These are phyloP conservation scores for Eucalyptus microcorys DNA, from an alignment of 345 rosid genomes.

Conservation along the genomic window DNA sequence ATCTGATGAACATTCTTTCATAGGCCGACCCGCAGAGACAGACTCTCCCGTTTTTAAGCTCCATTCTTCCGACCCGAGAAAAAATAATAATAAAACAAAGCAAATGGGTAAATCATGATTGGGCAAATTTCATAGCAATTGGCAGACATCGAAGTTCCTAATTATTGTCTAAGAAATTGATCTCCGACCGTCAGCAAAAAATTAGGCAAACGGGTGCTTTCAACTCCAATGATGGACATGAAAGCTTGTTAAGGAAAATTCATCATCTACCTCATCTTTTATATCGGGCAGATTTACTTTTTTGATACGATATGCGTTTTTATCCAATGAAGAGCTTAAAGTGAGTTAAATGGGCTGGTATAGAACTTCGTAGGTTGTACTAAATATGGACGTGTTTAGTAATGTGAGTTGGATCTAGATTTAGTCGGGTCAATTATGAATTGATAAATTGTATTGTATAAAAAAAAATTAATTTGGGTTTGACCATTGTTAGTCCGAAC, in stretches of 20 bases:
- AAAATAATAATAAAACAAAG: background rate
- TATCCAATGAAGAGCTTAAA: background rate
- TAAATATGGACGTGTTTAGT: background rate
- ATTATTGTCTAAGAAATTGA: background rate
- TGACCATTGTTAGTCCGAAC: background rate
- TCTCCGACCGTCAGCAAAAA: background rate
- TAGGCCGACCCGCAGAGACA: background rate
- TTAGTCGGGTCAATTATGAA: fast-evolving
- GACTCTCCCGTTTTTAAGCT: background rate
- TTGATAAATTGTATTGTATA: background rate
- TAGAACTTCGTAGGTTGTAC: background rate
- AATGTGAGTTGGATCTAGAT: fast-evolving
- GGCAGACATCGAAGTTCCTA: background rate
- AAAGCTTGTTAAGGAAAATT: background rate
- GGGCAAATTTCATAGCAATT: background rate
- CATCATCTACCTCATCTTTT: background rate
- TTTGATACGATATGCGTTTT: fast-evolving
- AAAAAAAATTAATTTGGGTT: background rate
- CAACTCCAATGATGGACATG: background rate
- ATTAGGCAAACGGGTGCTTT: background rate
- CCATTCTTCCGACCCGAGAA: background rate
- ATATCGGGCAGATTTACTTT: background rate
- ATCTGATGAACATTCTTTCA: background rate
- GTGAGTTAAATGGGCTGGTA: background rate
- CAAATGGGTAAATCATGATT: background rate